A percentile compares a stretch with the other conserved stretches of the same genome.
These are phyloP conservation scores for Adansonia digitata DNA, from an alignment of 345 rosid species.

Conservation along the genomic window DNA sequence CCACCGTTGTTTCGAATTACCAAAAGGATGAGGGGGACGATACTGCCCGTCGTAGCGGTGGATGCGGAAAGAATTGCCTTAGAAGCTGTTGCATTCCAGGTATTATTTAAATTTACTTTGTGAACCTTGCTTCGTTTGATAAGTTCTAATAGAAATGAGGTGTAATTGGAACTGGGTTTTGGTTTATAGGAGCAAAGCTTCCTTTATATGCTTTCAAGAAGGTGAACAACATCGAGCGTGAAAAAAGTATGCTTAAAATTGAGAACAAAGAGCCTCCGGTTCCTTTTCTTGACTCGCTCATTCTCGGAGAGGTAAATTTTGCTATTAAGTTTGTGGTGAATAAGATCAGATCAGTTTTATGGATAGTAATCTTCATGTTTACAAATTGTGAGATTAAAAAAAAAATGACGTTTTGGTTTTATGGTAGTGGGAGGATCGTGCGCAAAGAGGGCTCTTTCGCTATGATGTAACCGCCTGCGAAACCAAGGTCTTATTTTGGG, in stretches of 20 bases:
- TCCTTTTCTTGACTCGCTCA: conserved; percentile 62
- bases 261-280: conserved; percentile 44
- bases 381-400: background rate
- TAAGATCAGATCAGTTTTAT: background rate
- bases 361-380: background rate
- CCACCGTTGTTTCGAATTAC: conserved; percentile 76
- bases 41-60: conserved; percentile 41
- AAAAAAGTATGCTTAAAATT: conserved; percentile 20
- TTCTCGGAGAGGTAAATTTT: conserved; percentile 73
- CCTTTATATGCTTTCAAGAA: conserved; percentile 72
- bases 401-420: conserved; percentile 7
- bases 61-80: conserved; percentile 85
- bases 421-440: conserved; percentile 90
- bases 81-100: conserved; percentile 71
- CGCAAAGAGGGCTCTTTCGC: conserved; percentile 87
- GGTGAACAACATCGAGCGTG: conserved; percentile 24
- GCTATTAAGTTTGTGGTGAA: conserved; percentile 1
- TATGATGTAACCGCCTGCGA: conserved; percentile 92
- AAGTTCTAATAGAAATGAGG: background rate
- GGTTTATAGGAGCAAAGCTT: conserved; percentile 54
- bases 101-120: conserved; percentile 15
- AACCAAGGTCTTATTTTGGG: conserved; percentile 55
- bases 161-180: conserved; percentile 1
- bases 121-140: background rate
- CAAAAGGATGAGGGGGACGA: conserved; percentile 75